A percentile compares a stretch with the other conserved stretches of the same genome.
phyloP scores from a whole-genome alignment of 371 early-diverging fungal genomes.

The Haplosporangium sp. region DNA sequence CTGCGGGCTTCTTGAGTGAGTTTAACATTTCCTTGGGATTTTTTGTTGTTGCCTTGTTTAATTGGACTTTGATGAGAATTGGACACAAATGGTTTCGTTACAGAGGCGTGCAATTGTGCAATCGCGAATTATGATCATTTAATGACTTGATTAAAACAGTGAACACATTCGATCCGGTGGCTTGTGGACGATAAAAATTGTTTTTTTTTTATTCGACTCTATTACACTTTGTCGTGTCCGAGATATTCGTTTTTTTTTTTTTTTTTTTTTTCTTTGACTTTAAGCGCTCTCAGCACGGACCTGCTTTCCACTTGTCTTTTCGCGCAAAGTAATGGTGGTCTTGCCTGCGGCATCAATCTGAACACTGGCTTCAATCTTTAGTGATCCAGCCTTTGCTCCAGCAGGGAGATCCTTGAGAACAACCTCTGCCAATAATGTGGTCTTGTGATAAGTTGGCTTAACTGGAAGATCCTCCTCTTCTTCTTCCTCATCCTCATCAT shows the following conservation, averaged over 20 bases:
- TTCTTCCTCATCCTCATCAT: conserved; percentile 67
- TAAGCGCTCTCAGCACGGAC: conserved; percentile 58
- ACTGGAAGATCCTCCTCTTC: conserved; percentile 66
- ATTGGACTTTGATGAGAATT: background rate
- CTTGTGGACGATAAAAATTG: background rate
- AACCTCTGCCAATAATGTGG: conserved; percentile 67
- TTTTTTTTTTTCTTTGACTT: background rate
- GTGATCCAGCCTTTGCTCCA: conserved; percentile 61
- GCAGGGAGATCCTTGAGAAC: conserved; percentile 65
- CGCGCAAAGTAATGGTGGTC: conserved; percentile 66
- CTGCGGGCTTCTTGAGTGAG: conserved; percentile 35
- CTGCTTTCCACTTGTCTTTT: conserved; percentile 68
- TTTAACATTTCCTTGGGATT: conserved; percentile 39
- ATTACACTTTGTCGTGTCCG: too few relatives aligned
- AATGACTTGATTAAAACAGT: background rate
- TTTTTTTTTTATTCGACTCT: too few relatives aligned
- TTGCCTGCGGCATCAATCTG: conserved; percentile 67
- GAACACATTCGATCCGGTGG: conserved; percentile 11
- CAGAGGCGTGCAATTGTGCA: background rate
- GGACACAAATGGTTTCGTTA: background rate
- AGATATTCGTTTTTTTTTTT: background rate
- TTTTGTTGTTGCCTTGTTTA: background rate
- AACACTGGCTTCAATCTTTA: conserved; percentile 70
- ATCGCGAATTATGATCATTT: too few relatives aligned
- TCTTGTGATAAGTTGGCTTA: conserved; percentile 64